A percentile compares a stretch with the other conserved stretches of the same genome.
Evolutionary conservation across 495 filamentous ascomycete genomes (phyloP).

Genomic region (Recurvomyces mirabilis): DNA sequence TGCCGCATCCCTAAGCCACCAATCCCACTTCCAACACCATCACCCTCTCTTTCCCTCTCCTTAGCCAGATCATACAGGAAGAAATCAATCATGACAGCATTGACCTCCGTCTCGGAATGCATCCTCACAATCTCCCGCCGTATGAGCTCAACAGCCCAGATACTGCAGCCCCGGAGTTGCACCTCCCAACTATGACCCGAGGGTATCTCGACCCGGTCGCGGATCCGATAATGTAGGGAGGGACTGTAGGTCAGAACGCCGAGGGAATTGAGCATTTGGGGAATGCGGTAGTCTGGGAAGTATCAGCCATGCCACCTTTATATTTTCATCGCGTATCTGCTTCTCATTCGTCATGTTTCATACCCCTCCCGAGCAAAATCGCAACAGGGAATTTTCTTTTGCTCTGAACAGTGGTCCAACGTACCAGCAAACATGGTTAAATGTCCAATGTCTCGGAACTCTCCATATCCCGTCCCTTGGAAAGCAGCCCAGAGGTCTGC

Average conservation of each 20-base stretch:
- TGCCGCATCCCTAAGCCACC: constrained; percentile 1
- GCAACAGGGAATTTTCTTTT: too few species aligned
- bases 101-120: constrained; percentile 60
- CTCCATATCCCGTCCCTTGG: constrained; percentile 63
- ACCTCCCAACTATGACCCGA: constrained; percentile 72
- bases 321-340: too few species aligned
- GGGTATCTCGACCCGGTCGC: constrained; percentile 48
- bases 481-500: constrained; percentile 96
- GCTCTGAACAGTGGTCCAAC: too few species aligned
- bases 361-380: too few species aligned
- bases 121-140: constrained; percentile 62
- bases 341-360: too few species aligned
- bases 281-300: constrained; percentile 77
- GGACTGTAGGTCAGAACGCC: constrained; percentile 78
- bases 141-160: constrained; percentile 74
- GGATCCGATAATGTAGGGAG: constrained; percentile 57
- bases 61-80: constrained; percentile 94
- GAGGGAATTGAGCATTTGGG: constrained; percentile 79
- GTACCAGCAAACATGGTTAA: constrained; percentile 91
- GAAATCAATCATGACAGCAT: constrained; percentile 91
- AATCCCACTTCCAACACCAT: too few species aligned
- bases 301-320: too few species aligned
- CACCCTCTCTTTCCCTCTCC: constrained; percentile 45
- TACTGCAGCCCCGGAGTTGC: constrained; percentile 56
- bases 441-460: constrained; percentile 83